Evolutionary conservation across 2,329 filamentous ascomycete species (phyloP).

Genomic region (Alternaria sp.): DNA sequence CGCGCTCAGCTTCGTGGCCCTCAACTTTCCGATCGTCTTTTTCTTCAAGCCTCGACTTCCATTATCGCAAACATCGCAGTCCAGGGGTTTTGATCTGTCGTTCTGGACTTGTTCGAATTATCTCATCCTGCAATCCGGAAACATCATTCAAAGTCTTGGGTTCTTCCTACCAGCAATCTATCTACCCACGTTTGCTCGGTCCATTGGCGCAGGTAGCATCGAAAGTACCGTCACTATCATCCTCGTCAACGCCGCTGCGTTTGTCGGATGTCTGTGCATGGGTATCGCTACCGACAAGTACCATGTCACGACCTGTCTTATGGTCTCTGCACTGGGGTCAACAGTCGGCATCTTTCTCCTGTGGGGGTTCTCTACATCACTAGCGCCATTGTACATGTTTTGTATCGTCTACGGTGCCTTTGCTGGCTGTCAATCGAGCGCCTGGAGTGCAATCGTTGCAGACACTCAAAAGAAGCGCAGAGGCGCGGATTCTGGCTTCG

Average conservation of each 20-base stretch:
- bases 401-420: slow-evolving; percentile 52
- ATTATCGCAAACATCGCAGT: slow-evolving; percentile 41
- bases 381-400: slow-evolving; percentile 52
- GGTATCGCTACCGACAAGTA: slow-evolving; percentile 49
- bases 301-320: slow-evolving; percentile 48
- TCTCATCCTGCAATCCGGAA: slow-evolving; percentile 50
- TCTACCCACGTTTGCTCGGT: slow-evolving; percentile 50
- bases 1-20: slow-evolving; percentile 46
- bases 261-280: slow-evolving; percentile 48
- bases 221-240: slow-evolving; percentile 49
- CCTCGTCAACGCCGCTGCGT: slow-evolving; percentile 48
- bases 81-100: slow-evolving; percentile 45
- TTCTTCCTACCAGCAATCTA: slow-evolving; percentile 55
- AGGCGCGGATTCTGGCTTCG: slow-evolving; percentile 54
- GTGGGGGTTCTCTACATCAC: slow-evolving; percentile 54
- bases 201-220: slow-evolving; percentile 43
- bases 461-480: slow-evolving; percentile 48
- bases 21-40: slow-evolving; percentile 48
- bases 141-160: slow-evolving; percentile 51
- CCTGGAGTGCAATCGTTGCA: slow-evolving; percentile 55
- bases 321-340: slow-evolving; percentile 47
- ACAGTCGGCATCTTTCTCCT: slow-evolving; percentile 50
- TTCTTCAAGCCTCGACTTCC: slow-evolving; percentile 56
- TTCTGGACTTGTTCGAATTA: slow-evolving; percentile 46
- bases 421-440: slow-evolving; percentile 48